A percentile compares a stretch with the other conserved stretches of the same genome.
phyloP scores from a whole-genome alignment of 106 monocot species.

The Dendrobium chrysotoxum region DNA sequence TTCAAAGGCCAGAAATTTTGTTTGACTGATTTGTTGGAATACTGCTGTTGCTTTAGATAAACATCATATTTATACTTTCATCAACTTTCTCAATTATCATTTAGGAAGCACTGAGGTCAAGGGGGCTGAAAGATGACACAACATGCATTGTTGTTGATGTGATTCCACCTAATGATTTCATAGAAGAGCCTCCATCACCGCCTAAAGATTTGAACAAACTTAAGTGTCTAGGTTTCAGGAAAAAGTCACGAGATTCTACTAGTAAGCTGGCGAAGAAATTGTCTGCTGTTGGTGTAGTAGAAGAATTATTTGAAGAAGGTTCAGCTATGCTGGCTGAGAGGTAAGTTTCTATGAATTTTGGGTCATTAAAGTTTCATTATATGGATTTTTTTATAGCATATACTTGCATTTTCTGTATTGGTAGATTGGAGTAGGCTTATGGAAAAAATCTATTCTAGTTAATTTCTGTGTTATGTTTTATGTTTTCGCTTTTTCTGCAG shows the following conservation, averaged over 20 bases:
- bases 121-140: constrained; percentile 95
- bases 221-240: constrained; percentile 64
- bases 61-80: constrained; percentile 6
- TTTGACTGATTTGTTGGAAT: background rate
- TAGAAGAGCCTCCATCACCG: constrained; percentile 44
- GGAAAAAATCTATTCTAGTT: background rate
- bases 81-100: constrained; percentile 12
- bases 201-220: constrained; percentile 67
- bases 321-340: constrained; percentile 98
- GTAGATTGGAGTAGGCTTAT: background rate
- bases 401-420: background rate
- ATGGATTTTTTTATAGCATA: background rate
- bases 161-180: constrained; percentile 64
- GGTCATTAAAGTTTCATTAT: background rate
- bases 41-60: background rate
- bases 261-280: constrained; percentile 65
- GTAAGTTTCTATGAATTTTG: constrained; percentile 18
- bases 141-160: constrained; percentile 99
- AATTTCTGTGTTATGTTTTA: background rate
- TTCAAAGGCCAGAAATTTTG: background rate
- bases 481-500: background rate
- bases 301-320: constrained; percentile 99
- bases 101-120: constrained; percentile 92
- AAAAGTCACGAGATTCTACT: constrained; percentile 38
- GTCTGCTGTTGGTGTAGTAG: constrained; percentile 66